Percentiles rank a stretch among this genome's conserved stretches.
Evolutionary conservation across 768 basidiomycete species (phyloP).

Genomic region (Postia placenta): DNA sequence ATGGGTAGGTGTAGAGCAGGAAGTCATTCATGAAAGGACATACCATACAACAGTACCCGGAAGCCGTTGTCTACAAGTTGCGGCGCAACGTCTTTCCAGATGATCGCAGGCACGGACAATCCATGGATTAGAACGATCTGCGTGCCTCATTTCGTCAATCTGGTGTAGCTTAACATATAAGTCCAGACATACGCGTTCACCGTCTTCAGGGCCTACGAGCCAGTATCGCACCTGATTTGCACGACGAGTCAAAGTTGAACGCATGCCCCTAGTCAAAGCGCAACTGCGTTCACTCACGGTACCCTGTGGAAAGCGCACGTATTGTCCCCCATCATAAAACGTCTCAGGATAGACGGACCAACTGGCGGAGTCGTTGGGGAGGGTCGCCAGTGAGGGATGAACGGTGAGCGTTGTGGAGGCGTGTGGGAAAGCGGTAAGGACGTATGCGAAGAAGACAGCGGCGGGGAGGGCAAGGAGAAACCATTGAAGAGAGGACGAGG

Average conservation of each 20-base stretch:
- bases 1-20: no score
- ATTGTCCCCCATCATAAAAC: constrained; percentile 56
- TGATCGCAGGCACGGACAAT: constrained; percentile 63
- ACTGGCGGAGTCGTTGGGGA: constrained; percentile 48
- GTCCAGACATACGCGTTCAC: constrained; percentile 54
- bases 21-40: no score
- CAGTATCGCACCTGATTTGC: constrained; percentile 55
- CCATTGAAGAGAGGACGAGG: constrained; percentile 25
- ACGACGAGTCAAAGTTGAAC: constrained; percentile 58
- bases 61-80: constrained; percentile 54
- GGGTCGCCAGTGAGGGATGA: constrained; percentile 53
- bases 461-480: constrained; percentile 57
- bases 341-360: constrained; percentile 72
- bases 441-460: constrained; percentile 51
- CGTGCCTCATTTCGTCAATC: not conserved
- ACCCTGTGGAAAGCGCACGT: constrained; percentile 62
- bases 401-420: constrained; percentile 45
- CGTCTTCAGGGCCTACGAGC: constrained; percentile 64
- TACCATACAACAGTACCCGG: constrained; percentile 73
- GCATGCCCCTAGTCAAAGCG: constrained; percentile 63
- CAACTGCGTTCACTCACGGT: constrained; percentile 42
- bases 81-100: constrained; percentile 70
- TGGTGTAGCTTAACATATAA: not conserved
- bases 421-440: constrained; percentile 61
- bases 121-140: constrained; percentile 77